Evolutionary conservation across 2,329 filamentous ascomycete genomes (phyloP).

Genomic region (Fusarium sp.): DNA sequence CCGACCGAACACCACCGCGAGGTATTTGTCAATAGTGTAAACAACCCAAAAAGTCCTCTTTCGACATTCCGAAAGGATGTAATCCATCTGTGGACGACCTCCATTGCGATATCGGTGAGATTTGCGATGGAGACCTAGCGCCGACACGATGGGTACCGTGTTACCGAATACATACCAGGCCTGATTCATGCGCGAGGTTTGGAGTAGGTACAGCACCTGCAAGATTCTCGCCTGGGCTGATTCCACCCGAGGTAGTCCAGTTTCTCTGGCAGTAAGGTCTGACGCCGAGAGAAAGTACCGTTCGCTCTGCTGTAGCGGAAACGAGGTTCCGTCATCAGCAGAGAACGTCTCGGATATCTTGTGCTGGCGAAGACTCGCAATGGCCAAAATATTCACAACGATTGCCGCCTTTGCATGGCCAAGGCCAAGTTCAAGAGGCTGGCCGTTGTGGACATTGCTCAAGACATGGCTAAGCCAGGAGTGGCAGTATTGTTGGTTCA

Average conservation of each 20-base stretch:
- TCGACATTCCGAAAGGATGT: constrained; percentile 60
- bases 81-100: constrained; percentile 43
- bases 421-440: constrained; percentile 51
- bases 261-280: constrained; percentile 36
- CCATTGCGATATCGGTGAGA: constrained; percentile 7
- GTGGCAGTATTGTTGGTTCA: constrained; percentile 63
- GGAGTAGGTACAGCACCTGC: constrained; percentile 38
- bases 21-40: constrained; percentile 70
- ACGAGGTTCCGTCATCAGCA: neutral
- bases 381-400: constrained; percentile 59
- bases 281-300: constrained; percentile 39
- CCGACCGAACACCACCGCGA: constrained; percentile 70
- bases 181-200: constrained; percentile 38
- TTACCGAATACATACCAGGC: constrained; percentile 41
- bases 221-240: constrained; percentile 34
- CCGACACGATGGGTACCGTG: constrained; percentile 32
- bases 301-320: constrained; percentile 36
- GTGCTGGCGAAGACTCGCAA: constrained; percentile 58
- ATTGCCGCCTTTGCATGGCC: constrained; percentile 59
- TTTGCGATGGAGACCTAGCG: constrained; percentile 33
- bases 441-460: constrained; percentile 48
- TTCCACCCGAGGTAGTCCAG: constrained; percentile 39
- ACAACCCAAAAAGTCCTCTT: constrained; percentile 69
- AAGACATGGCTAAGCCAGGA: constrained; percentile 57
- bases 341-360: constrained; percentile 39